A percentile compares a stretch with the other conserved stretches of the same genome.
Conservation (phyloP, 1,139 yeast species). For the Yamadazyma siamensis region DNA sequence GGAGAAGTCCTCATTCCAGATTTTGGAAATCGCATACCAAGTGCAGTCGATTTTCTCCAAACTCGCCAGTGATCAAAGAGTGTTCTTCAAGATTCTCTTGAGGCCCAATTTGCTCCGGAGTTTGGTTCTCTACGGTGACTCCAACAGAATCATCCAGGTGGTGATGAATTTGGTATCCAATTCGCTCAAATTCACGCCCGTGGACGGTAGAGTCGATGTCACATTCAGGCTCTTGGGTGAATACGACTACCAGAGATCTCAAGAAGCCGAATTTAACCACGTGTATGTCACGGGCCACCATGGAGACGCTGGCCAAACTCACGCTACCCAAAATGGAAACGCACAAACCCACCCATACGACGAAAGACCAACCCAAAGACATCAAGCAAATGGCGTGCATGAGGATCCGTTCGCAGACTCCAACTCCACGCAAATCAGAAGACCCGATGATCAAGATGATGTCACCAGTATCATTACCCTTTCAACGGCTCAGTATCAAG, state of each 20-base stretch:
- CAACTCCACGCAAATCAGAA: neutral
- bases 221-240: slow-evolving; percentile 64
- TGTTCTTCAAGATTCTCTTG: slow-evolving; percentile 53
- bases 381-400: neutral
- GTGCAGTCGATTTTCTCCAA: slow-evolving; percentile 84
- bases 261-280: slow-evolving; percentile 26
- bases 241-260: slow-evolving; percentile 50
- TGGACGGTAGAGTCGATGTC: slow-evolving; percentile 76
- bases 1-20: slow-evolving; percentile 74
- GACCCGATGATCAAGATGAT: slow-evolving; percentile 23
- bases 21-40: slow-evolving; percentile 77
- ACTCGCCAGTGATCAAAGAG: slow-evolving; percentile 75
- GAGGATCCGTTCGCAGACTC: neutral
- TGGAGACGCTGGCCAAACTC: slow-evolving; percentile 4
- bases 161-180: slow-evolving; percentile 86
- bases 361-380: neutral
- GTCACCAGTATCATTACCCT: slow-evolving; percentile 41
- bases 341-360: slow-evolving; percentile 1
- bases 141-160: slow-evolving; percentile 81
- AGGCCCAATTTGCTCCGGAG: slow-evolving; percentile 60
- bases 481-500: slow-evolving; percentile 54
- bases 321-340: neutral
- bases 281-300: slow-evolving; percentile 22
- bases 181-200: slow-evolving; percentile 85
- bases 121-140: slow-evolving; percentile 76